phyloP scores from a whole-genome alignment of 2,329 filamentous ascomycete species.

The Falciphora oryzae region DNA sequence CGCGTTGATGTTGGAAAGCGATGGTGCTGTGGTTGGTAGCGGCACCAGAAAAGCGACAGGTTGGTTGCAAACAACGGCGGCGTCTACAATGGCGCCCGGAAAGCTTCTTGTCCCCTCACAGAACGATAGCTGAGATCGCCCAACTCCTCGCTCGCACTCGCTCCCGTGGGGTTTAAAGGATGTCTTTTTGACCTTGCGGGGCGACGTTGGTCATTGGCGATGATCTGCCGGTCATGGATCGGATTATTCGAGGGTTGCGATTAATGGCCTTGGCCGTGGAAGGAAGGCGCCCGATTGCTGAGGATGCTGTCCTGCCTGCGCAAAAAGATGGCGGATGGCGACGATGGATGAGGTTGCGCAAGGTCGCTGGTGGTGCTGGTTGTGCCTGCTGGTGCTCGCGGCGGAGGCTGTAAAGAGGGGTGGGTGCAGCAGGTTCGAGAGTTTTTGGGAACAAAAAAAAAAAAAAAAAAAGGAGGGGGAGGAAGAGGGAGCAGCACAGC shows the following conservation, averaged over 20 bases:
- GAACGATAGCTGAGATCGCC: constrained; percentile 57
- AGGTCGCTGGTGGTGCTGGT: constrained; percentile 1
- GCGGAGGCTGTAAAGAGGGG: constrained; percentile 17
- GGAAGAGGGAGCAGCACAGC: constrained; percentile 19
- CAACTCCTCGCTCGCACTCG: constrained; percentile 54
- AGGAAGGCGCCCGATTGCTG: constrained; percentile 8
- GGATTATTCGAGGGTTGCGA: constrained; percentile 17
- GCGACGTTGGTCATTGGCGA: constrained; percentile 48
- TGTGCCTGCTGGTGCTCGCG: constrained; percentile 7
- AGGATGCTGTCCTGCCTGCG: constrained; percentile 5
- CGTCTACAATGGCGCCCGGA: constrained; percentile 22
- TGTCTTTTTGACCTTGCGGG: constrained; percentile 50
- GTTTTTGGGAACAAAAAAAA: constrained; percentile 22
- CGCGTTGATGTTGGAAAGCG: constrained; percentile 9
- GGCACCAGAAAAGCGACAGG: constrained; percentile 14
- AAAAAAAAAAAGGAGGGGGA: constrained; percentile 24
- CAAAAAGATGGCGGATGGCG: background rate
- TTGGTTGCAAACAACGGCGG: constrained; percentile 26
- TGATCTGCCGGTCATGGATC: constrained; percentile 48
- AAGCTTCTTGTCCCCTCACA: constrained; percentile 30
- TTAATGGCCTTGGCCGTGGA: constrained; percentile 24
- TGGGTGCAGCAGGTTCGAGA: constrained; percentile 22
- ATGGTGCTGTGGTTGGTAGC: background rate
- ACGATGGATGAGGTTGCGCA: constrained; percentile 2
- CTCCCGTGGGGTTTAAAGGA: constrained; percentile 68